Base-by-base conservation (phyloP, 2,329 filamentous ascomycete species). In the Arthrinium phaeospermum region DNA sequence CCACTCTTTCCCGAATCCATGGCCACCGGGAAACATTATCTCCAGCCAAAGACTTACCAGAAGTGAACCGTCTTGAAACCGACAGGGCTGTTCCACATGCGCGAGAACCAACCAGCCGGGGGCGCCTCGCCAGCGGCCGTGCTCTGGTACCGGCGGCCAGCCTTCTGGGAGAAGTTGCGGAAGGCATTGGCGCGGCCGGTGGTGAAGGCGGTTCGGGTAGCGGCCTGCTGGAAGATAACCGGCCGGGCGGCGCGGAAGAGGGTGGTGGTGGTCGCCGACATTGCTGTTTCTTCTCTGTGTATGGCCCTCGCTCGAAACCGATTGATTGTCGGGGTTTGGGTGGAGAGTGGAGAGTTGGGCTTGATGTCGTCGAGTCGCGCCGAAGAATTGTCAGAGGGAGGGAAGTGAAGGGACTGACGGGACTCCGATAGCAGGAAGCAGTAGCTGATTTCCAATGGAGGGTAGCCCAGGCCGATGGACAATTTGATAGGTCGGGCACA, bases 61-160 rank as follows among this genome's bases (percentile, higher is more conserved):
- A 99, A 99, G 85, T 99, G 96, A 79, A 99, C 96, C 74, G 96
- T 99, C 92, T 95, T 95, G 78, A 95, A 78, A 70, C 94, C 94
- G 75, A 95, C 84, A 75, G 93, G 93, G 83, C 92, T 94, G 83
- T 94, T 91, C 92, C 92, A 95, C 88, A 97, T 90, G 84, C 91
- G 91, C 87, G 92, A 91, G 83, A 96, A 91, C 87, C 88, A 91
- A 80, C 85, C 85, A 75, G 82, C 78, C 72, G 83, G 81, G 73
- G 82, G 76, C 76, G 79, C 75, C 68, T 84, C 84, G 70, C 81
- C 82, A 70, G 83, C 83, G 75, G 87, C 85, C 64, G 92, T 91
- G 83, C 91, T 94, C 84, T 94, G 91, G 83, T 90, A 94, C 82
- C 94, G 90, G 80, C 90, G 90, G 76, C 87, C 80, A 84, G 83